A percentile compares a stretch with the other conserved stretches of the same genome.
phyloP scores from a whole-genome alignment of 164 flowering plant genomes.

The Annona squamosa region DNA sequence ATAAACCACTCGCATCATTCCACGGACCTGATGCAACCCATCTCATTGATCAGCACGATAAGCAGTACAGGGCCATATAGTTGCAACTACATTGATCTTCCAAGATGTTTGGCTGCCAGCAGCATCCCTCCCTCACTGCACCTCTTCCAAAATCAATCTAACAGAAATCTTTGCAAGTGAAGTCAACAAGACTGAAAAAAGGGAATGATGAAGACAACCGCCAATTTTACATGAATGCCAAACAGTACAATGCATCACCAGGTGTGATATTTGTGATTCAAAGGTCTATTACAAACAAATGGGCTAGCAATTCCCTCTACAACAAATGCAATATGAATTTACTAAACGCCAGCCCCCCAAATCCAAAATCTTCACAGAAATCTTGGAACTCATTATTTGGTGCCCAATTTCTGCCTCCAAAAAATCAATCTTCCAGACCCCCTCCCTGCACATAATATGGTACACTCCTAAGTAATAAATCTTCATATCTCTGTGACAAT shows the following conservation, averaged over 20 bases:
- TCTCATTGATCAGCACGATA: too few species aligned
- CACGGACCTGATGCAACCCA: too few species aligned
- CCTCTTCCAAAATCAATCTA: too few species aligned
- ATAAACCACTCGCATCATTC: too few species aligned
- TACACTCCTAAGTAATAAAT: conserved; percentile 20
- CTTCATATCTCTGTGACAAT: conserved; percentile 5
- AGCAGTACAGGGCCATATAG: too few species aligned
- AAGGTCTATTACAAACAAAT: background rate
- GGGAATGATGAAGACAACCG: background rate
- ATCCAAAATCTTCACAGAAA: background rate
- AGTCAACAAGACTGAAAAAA: too few species aligned
- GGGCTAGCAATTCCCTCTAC: background rate
- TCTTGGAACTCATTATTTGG: background rate
- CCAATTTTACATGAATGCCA: background rate
- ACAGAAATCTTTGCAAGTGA: too few species aligned
- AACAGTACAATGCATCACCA: background rate
- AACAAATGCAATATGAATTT: background rate
- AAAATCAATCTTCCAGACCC: background rate
- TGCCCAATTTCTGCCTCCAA: background rate
- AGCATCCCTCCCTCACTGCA: too few species aligned
- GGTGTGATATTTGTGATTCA: background rate
- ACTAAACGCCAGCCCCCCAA: background rate
- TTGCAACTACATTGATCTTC: too few species aligned
- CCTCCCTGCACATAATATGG: conserved; percentile 27
- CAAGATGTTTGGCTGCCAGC: too few species aligned